Evolutionary conservation across 352 stramenopile species (phyloP).

Genomic region (Pythium insidiosum): DNA sequence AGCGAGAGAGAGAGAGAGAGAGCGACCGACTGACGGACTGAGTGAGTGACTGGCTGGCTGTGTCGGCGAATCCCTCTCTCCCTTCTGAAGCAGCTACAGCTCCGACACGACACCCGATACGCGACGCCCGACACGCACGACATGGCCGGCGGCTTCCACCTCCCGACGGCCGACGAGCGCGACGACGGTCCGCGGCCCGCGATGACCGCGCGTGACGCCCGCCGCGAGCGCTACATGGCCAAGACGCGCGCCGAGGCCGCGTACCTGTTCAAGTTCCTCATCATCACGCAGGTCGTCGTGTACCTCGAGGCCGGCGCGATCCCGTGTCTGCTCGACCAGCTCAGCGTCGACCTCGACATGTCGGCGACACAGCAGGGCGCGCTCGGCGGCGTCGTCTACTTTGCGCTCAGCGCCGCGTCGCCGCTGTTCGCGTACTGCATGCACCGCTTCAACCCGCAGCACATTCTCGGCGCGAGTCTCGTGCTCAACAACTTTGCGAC

Average conservation of each 20-base stretch:
- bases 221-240: slow-evolving; percentile 62
- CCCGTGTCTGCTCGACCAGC: slow-evolving; percentile 70
- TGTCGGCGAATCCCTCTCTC: too few relatives aligned
- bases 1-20: too few relatives aligned
- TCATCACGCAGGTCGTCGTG: slow-evolving; percentile 75
- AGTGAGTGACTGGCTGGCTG: too few relatives aligned
- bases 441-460: slow-evolving; percentile 52
- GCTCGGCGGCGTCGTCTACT: slow-evolving; percentile 73
- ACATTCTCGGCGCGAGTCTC: slow-evolving; percentile 64
- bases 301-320: slow-evolving; percentile 80
- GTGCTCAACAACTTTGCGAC: slow-evolving; percentile 70
- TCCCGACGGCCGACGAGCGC: slow-evolving; percentile 1
- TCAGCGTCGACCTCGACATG: slow-evolving; percentile 63
- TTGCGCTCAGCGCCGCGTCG: slow-evolving; percentile 61
- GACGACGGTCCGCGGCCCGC: too few relatives aligned
- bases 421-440: slow-evolving; percentile 74
- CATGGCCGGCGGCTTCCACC: slow-evolving; percentile 13
- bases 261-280: slow-evolving; percentile 85
- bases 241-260: slow-evolving; percentile 60
- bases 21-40: too few relatives aligned
- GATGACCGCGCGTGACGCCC: slow-evolving; percentile 19
- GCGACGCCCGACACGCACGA: too few relatives aligned
- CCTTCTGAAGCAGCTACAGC: too few relatives aligned
- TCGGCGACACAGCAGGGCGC: slow-evolving; percentile 67
- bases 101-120: too few relatives aligned